Conservation (phyloP, 2,329 filamentous ascomycete species). For the Didymella glomerata region DNA sequence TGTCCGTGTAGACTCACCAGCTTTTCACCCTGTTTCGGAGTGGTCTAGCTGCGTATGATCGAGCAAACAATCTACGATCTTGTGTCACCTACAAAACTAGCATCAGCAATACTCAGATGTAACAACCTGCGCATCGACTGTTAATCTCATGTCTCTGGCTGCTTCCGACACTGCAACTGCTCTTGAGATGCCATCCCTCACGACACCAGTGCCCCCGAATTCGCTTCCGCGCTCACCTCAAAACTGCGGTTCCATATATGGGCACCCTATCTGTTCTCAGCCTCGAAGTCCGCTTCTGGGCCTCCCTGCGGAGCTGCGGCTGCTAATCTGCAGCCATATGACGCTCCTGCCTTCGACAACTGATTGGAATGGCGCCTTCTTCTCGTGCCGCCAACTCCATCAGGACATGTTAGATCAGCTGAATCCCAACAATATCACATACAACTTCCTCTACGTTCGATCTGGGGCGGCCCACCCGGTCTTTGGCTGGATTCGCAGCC, state of each 20-base stretch:
- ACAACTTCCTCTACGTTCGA: no score
- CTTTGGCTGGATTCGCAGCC: background rate
- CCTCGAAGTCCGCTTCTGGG: background rate
- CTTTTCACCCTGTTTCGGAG: background rate
- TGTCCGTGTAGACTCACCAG: background rate
- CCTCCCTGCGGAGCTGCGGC: constrained; percentile 6
- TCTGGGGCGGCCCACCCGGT: background rate
- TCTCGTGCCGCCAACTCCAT: background rate
- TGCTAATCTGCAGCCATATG: constrained; percentile 1
- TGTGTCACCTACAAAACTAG: background rate
- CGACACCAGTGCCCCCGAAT: background rate
- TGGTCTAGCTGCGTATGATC: background rate
- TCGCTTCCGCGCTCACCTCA: background rate
- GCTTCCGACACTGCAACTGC: background rate
- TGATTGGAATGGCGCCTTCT: constrained; percentile 5
- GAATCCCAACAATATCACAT: background rate
- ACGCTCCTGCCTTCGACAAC: background rate
- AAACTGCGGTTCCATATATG: background rate
- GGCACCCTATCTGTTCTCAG: background rate
- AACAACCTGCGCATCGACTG: background rate
- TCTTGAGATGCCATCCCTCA: background rate
- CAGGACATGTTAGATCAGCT: background rate
- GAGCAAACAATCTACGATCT: background rate
- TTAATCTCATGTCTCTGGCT: background rate
- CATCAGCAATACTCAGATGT: background rate